These are phyloP conservation scores for Rhodotorula glutinis DNA, from an alignment of 1,284 basidiomycete species.

Conservation along the genomic window DNA sequence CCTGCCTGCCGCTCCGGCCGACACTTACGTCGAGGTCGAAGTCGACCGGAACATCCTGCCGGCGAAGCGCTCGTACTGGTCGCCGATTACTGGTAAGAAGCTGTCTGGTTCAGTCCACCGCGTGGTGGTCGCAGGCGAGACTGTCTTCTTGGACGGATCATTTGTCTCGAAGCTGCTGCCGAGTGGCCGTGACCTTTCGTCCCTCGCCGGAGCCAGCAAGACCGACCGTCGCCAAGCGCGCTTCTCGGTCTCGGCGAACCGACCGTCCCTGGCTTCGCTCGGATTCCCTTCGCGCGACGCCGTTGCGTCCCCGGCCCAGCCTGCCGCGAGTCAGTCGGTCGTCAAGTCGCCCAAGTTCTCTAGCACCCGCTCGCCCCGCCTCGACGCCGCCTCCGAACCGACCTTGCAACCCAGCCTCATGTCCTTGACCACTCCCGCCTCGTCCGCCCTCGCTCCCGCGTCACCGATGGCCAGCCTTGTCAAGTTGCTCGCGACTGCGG, in stretches of 20 bases:
- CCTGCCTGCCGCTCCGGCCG: slow-evolving; percentile 71
- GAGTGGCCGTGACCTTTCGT: slow-evolving; percentile 78
- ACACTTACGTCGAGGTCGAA: slow-evolving; percentile 91
- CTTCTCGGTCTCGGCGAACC: slow-evolving; percentile 41
- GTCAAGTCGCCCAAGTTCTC: slow-evolving; percentile 38
- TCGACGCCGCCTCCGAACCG: slow-evolving; percentile 25
- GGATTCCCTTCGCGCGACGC: slow-evolving; percentile 34
- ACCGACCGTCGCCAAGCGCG: slow-evolving; percentile 42
- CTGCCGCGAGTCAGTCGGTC: slow-evolving; percentile 41
- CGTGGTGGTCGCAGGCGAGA: slow-evolving; percentile 87
- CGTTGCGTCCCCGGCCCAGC: slow-evolving; percentile 41
- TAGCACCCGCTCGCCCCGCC: slow-evolving; percentile 28
- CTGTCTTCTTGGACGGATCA: slow-evolving; percentile 84
- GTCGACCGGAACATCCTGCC: slow-evolving; percentile 65
- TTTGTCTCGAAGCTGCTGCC: slow-evolving; percentile 54
- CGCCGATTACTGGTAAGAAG: slow-evolving; percentile 68
- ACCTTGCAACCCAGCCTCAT: slow-evolving; percentile 41
- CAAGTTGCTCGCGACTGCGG: slow-evolving; percentile 54
- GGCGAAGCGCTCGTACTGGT: slow-evolving; percentile 62
- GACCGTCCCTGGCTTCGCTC: slow-evolving; percentile 42
- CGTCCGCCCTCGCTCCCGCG: slow-evolving; percentile 26
- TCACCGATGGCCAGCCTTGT: slow-evolving; percentile 52
- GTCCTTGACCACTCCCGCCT: slow-evolving; percentile 43
- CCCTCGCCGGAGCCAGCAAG: slow-evolving; percentile 53
- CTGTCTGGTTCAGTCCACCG: slow-evolving; percentile 80